Evolutionary conservation across 2,329 filamentous ascomycete species (phyloP).

Genomic region (Aspergillus melleus): DNA sequence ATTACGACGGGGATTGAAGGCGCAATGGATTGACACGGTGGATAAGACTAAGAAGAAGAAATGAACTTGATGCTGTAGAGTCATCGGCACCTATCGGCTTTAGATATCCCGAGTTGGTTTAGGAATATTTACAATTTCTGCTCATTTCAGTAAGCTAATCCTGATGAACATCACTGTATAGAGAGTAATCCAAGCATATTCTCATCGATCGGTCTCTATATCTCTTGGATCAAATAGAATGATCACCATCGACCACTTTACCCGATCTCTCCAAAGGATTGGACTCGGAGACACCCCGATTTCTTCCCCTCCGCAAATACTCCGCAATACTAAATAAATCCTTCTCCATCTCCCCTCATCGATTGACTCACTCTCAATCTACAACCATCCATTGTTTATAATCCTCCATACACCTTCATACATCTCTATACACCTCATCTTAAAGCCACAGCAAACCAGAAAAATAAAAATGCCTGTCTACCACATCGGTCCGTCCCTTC

Average conservation of each 20-base stretch:
- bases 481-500: slow-evolving; percentile 36
- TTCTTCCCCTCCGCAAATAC: background rate
- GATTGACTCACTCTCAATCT: background rate
- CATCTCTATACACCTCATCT: no score
- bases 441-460: no score
- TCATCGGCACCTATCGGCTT: background rate
- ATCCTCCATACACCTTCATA: no score
- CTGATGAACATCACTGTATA: no score
- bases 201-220: no score
- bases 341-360: background rate
- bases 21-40: slow-evolving; percentile 62
- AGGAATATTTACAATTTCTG: background rate
- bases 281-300: background rate
- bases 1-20: slow-evolving; percentile 58
- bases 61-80: slow-evolving; percentile 18
- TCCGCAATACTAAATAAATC: no score
- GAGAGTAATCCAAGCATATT: no score
- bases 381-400: no score
- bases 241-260: background rate
- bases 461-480: slow-evolving; percentile 38
- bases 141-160: no score
- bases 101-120: background rate
- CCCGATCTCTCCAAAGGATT: background rate
- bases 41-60: slow-evolving; percentile 70
- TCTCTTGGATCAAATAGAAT: no score